A percentile compares a stretch with the other conserved stretches of the same genome.
phyloP scores from a whole-genome alignment of 2,329 filamentous ascomycete genomes.

The Fusarium duplospermum region DNA sequence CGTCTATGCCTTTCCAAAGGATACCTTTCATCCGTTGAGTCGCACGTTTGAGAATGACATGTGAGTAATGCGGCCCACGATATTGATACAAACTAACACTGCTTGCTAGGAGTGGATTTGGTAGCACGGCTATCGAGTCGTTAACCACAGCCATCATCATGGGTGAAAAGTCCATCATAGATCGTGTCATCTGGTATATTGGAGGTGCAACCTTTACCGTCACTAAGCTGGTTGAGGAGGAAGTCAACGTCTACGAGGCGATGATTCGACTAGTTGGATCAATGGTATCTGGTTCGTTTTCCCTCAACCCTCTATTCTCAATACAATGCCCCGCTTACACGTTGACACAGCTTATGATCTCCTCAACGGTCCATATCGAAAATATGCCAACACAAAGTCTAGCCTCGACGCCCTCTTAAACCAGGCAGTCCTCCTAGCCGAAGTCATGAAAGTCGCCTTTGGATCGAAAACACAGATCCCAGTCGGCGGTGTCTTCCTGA shows the following conservation, averaged over 20 bases:
- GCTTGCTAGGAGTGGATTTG: conserved; percentile 79
- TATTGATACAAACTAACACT: neutral
- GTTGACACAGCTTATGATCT: conserved; percentile 73
- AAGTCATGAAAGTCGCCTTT: conserved; percentile 82
- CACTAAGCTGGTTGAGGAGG: conserved; percentile 54
- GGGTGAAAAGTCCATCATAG: conserved; percentile 74
- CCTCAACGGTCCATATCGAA: conserved; percentile 72
- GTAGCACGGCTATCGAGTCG: conserved; percentile 84
- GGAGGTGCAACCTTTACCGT: conserved; percentile 76
- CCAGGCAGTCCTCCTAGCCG: conserved; percentile 76
- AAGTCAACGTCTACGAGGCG: conserved; percentile 86
- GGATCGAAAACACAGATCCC: conserved; percentile 81
- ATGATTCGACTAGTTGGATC: conserved; percentile 90
- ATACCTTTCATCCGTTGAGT: conserved; percentile 77
- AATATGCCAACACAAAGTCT: conserved; percentile 55
- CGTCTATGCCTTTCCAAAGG: conserved; percentile 79
- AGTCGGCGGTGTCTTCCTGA: conserved; percentile 74
- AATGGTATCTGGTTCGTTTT: conserved; percentile 72
- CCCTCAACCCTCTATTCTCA: neutral
- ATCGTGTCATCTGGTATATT: conserved; percentile 78
- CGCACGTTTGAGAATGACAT: conserved; percentile 76
- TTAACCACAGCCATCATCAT: conserved; percentile 84
- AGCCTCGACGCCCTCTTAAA: conserved; percentile 69
- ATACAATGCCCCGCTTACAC: neutral
- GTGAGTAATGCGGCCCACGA: conserved; percentile 56